Conservation (phyloP, 805 yeast genomes). For the Candida namnaoensis region DNA sequence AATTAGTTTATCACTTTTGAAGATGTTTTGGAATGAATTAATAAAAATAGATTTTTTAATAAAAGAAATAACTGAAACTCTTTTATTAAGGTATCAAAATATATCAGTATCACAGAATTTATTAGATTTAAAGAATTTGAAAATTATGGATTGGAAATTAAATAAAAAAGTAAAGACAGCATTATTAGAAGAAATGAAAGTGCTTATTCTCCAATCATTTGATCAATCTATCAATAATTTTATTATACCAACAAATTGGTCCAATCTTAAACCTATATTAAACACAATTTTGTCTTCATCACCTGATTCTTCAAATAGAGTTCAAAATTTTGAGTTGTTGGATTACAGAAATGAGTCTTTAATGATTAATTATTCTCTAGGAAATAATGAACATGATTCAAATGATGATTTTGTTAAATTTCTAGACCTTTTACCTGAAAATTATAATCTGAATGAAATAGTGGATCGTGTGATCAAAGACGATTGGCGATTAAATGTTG, state of each 20-base stretch:
- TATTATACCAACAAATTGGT: slow-evolving; percentile 59
- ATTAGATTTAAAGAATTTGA: slow-evolving; percentile 24
- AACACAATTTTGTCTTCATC: slow-evolving; percentile 23
- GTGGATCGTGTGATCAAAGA: slow-evolving; percentile 17
- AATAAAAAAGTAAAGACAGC: slow-evolving; percentile 21
- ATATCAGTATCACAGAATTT: slow-evolving; percentile 24
- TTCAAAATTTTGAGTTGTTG: slow-evolving; percentile 48
- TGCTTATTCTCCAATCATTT: slow-evolving; percentile 21
- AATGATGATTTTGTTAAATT: slow-evolving; percentile 21
- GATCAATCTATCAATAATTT: slow-evolving; percentile 40
- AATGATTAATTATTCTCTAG: slow-evolving; percentile 35
- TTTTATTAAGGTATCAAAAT: slow-evolving; percentile 39
- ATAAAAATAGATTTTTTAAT: slow-evolving; percentile 46
- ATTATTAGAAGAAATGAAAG: slow-evolving; percentile 16
- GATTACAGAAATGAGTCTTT: slow-evolving; percentile 66
- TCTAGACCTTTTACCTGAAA: slow-evolving; percentile 25
- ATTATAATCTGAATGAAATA: slow-evolving; percentile 21
- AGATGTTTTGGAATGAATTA: slow-evolving; percentile 67
- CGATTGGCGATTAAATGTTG: slow-evolving; percentile 28
- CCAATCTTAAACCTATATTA: slow-evolving; percentile 37
- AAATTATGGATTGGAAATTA: slow-evolving; percentile 25
- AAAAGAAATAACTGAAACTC: slow-evolving; percentile 54
- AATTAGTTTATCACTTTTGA: slow-evolving; percentile 40
- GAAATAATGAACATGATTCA: slow-evolving; percentile 10
- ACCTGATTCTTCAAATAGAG: slow-evolving; percentile 13